These are phyloP conservation scores for Ceratocystiopsis minuta DNA, from an alignment of 2,329 filamentous ascomycete species.

Conservation along the genomic window DNA sequence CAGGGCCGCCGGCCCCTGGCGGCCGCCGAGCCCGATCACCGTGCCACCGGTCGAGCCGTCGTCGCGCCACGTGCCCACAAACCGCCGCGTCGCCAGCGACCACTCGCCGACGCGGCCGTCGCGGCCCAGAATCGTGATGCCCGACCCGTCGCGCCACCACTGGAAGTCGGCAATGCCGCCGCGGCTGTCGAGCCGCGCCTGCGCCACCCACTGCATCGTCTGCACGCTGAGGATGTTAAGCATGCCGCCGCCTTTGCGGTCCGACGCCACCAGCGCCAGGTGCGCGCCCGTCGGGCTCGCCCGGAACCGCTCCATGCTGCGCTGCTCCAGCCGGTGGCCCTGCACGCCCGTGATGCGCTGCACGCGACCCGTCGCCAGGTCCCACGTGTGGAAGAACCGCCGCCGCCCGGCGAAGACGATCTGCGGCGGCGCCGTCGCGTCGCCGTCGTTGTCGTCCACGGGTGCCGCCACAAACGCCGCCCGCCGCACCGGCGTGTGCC, in stretches of 20 bases:
- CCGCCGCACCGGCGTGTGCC: constrained; percentile 64
- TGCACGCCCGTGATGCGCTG: constrained; percentile 65
- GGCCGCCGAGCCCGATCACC: constrained; percentile 60
- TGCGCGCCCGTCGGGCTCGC: constrained; percentile 73
- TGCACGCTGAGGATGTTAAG: constrained; percentile 68
- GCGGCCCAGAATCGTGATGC: constrained; percentile 66
- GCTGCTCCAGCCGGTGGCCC: constrained; percentile 65
- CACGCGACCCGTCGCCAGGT: constrained; percentile 62
- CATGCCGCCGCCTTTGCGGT: constrained; percentile 69
- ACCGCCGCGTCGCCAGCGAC: constrained; percentile 47
- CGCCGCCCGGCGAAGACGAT: constrained; percentile 81
- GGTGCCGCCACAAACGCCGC: constrained; percentile 52
- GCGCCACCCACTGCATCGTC: constrained; percentile 74
- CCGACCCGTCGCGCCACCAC: constrained; percentile 78
- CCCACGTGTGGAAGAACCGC: constrained; percentile 88
- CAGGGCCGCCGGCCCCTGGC: constrained; percentile 38
- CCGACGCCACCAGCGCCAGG: constrained; percentile 65
- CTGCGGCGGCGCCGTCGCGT: constrained; percentile 19
- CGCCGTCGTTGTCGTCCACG: constrained; percentile 26
- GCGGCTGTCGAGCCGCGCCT: constrained; percentile 63
- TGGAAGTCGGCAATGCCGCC: constrained; percentile 78
- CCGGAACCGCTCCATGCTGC: constrained; percentile 79
- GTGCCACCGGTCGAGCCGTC: constrained; percentile 79
- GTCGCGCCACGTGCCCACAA: constrained; percentile 73
- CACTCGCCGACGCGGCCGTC: constrained; percentile 87